A percentile compares a stretch with the other conserved stretches of the same genome.
Conservation (phyloP, 768 basidiomycete species). For the Phylloporus scabripes region DNA sequence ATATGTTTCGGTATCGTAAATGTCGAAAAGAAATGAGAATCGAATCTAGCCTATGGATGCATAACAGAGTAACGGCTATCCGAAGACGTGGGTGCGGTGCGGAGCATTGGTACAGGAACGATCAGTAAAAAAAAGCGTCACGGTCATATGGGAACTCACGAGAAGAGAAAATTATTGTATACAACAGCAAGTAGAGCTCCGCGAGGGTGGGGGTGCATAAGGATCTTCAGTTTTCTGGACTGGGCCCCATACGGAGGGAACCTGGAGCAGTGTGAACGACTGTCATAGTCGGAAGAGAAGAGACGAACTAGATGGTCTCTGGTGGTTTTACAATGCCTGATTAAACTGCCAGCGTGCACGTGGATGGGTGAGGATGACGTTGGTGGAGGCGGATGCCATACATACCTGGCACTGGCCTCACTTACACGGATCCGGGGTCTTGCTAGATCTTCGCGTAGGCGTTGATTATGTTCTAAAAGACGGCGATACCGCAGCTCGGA, state of each 20-base stretch:
- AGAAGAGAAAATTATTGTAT: conserved; percentile 41
- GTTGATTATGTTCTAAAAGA: conserved; percentile 68
- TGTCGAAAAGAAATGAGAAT: not conserved
- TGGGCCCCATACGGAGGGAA: conserved; percentile 96
- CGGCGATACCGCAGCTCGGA: conserved; percentile 79
- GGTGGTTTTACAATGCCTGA: conserved; percentile 69
- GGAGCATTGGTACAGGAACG: conserved; percentile 9
- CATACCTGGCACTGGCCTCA: conserved; percentile 65
- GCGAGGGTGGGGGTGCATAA: conserved; percentile 65
- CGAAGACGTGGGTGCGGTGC: conserved; percentile 13
- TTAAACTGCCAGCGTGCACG: conserved; percentile 42
- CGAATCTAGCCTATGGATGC: conserved; percentile 7
- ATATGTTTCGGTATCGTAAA: conserved; percentile 10
- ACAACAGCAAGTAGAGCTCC: conserved; percentile 49
- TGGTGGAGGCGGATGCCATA: conserved; percentile 7
- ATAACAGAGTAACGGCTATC: conserved; percentile 7
- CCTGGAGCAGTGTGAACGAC: conserved; percentile 40
- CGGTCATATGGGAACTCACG: not conserved
- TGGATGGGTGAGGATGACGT: conserved; percentile 3
- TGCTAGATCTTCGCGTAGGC: conserved; percentile 66
- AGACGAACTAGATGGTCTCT: conserved; percentile 59
- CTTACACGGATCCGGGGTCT: conserved; percentile 67
- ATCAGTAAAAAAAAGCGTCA: not conserved
- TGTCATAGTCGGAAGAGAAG: conserved; percentile 2
- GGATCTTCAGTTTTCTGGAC: conserved; percentile 91